phyloP scores from a whole-genome alignment of 148 eudicot genomes.

The Rhododendron henanense region DNA sequence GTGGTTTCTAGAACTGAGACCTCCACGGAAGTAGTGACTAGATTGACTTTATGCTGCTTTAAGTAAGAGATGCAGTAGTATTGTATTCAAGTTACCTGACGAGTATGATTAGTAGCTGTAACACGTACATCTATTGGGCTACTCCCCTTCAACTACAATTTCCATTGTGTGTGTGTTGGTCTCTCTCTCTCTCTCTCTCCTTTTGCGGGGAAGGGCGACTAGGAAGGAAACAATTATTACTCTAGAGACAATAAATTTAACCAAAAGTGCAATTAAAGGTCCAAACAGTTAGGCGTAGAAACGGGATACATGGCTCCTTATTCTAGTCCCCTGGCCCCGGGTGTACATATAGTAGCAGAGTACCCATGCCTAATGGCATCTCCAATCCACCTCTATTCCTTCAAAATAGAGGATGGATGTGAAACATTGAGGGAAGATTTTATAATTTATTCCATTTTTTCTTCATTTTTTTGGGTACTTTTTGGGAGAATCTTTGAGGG shows the following conservation, averaged over 20 bases:
- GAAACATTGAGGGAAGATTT: too few species aligned
- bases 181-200: too few species aligned
- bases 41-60: background rate
- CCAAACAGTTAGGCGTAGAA: background rate
- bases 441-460: too few species aligned
- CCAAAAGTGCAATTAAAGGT: background rate
- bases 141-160: background rate
- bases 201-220: background rate
- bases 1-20: too few species aligned
- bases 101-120: background rate
- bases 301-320: too few species aligned
- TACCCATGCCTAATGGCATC: too few species aligned
- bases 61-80: background rate
- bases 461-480: too few species aligned
- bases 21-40: background rate
- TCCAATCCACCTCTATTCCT: too few species aligned
- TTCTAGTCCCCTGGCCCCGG: too few species aligned
- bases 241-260: background rate
- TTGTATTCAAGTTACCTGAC: background rate
- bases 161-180: background rate
- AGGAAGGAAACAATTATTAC: background rate
- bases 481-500: too few species aligned
- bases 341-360: too few species aligned
- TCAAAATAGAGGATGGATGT: too few species aligned
- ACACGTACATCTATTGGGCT: background rate